phyloP scores from a whole-genome alignment of 2,329 filamentous ascomycete species.

The Pseudogymnoascus sp. region DNA sequence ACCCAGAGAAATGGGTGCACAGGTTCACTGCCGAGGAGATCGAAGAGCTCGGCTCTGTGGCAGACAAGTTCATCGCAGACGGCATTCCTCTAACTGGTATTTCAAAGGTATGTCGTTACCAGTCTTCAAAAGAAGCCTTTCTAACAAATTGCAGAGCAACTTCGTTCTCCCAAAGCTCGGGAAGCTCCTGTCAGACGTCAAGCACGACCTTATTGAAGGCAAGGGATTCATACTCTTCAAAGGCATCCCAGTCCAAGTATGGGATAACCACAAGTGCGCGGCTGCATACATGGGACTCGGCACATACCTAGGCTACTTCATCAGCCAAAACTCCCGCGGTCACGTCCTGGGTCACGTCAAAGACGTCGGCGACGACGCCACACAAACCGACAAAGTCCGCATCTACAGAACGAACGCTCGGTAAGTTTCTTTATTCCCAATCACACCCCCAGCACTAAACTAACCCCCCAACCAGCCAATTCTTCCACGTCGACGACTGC shows the following conservation, averaged over 20 bases:
- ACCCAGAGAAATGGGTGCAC: slow-evolving; percentile 53
- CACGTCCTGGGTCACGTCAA: slow-evolving; percentile 87
- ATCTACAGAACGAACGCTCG: slow-evolving; percentile 83
- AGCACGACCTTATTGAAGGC: slow-evolving; percentile 64
- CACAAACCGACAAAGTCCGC: slow-evolving; percentile 74
- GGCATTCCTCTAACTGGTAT: slow-evolving; percentile 65
- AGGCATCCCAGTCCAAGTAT: slow-evolving; percentile 65
- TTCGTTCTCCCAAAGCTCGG: slow-evolving; percentile 53
- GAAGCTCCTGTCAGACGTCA: slow-evolving; percentile 44
- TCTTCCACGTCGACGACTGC: slow-evolving; percentile 75
- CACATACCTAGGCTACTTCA: slow-evolving; percentile 78
- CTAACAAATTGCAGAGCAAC: slow-evolving; percentile 30
- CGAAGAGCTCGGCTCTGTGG: slow-evolving; percentile 53
- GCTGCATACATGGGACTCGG: slow-evolving; percentile 87
- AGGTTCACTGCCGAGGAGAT: slow-evolving; percentile 58
- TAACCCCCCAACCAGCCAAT: slow-evolving; percentile 44
- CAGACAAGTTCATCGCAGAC: slow-evolving; percentile 59
- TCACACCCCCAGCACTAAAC: neutral
- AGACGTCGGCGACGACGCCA: slow-evolving; percentile 73
- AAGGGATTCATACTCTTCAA: slow-evolving; percentile 91
- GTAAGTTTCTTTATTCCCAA: slow-evolving; percentile 22
- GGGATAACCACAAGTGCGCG: slow-evolving; percentile 72
- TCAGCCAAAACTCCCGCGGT: slow-evolving; percentile 75
- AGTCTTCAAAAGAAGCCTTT: neutral
- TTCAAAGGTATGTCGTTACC: slow-evolving; percentile 37